These are phyloP conservation scores for Heritiera littoralis DNA, from an alignment of 345 rosid genomes.

Conservation along the genomic window DNA sequence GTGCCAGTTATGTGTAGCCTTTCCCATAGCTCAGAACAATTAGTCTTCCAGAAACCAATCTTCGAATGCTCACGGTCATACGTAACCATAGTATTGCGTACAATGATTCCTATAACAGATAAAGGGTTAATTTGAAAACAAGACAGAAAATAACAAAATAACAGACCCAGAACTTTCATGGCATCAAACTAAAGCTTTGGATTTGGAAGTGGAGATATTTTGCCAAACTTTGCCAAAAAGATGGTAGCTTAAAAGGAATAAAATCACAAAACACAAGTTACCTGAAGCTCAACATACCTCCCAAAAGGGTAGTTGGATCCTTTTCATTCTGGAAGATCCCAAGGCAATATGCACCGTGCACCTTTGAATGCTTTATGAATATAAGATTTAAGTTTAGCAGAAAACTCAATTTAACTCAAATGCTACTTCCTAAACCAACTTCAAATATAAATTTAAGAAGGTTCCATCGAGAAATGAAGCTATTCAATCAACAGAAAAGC, in stretches of 20 bases:
- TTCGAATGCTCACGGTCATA: conserved; percentile 83
- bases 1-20: conserved; percentile 57
- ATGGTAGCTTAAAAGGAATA: background rate
- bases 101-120: conserved; percentile 61
- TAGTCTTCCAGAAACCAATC: conserved; percentile 97
- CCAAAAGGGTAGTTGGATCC: conserved; percentile 86
- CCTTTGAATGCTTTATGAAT: conserved; percentile 73
- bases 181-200: background rate
- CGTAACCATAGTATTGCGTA: conserved; percentile 83
- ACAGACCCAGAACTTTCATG: conserved; percentile 9
- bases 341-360: conserved; percentile 73
- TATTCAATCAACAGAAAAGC: conserved; percentile 12
- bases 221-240: background rate
- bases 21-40: conserved; percentile 87
- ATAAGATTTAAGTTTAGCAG: conserved; percentile 17
- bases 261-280: background rate
- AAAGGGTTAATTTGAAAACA: conserved; percentile 5
- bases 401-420: conserved; percentile 15
- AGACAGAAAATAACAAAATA: background rate
- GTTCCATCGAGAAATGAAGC: background rate
- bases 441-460: conserved; percentile 11
- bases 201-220: background rate
- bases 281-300: conserved; percentile 50
- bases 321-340: conserved; percentile 87
- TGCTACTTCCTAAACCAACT: background rate